Percentiles rank a stretch among this genome's conserved stretches.
Conservation (phyloP, 108 stramenopile genomes). For the Chaetoceros tenuissimus region DNA sequence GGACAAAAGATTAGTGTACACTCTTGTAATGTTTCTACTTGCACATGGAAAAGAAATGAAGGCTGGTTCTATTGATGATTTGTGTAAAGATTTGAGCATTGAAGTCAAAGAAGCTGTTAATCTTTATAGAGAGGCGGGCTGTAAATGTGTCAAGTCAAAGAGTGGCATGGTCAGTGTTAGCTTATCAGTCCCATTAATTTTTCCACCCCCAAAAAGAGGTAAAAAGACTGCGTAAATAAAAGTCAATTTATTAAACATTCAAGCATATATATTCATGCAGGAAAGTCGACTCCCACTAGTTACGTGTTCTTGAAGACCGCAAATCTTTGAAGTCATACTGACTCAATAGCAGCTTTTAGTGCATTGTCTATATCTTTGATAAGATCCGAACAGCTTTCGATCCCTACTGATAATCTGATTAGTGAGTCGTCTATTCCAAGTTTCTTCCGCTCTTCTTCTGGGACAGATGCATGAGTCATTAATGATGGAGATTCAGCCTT, state of each 20-base stretch:
- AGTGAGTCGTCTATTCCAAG: conserved; percentile 67
- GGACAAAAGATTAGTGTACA: conserved; percentile 48
- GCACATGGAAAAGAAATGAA: conserved; percentile 59
- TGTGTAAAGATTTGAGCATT: conserved; percentile 56
- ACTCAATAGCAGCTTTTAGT: conserved; percentile 33
- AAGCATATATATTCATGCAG: too few relatives aligned
- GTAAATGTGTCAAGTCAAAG: conserved; percentile 32
- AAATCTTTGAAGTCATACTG: too few relatives aligned
- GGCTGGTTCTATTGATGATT: conserved; percentile 32
- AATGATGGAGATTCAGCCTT: conserved; percentile 65
- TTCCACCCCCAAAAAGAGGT: conserved; percentile 46
- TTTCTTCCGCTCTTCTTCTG: conserved; percentile 48
- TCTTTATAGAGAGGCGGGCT: conserved; percentile 69
- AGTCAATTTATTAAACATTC: too few relatives aligned
- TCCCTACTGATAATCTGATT: conserved; percentile 71
- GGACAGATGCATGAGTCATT: conserved; percentile 84
- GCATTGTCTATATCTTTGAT: conserved; percentile 57
- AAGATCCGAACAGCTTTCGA: conserved; percentile 63
- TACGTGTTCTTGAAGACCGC: too few relatives aligned
- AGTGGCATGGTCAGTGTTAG: conserved; percentile 22
- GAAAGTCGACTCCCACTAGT: too few relatives aligned
- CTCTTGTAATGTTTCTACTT: conserved; percentile 58
- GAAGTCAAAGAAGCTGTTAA: conserved; percentile 34
- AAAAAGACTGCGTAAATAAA: too few relatives aligned
- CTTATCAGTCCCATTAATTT: conserved; percentile 60